Percentiles rank a stretch among this genome's conserved stretches.
These are phyloP conservation scores for Taiozyma onychis DNA, from an alignment of 1,139 yeast genomes.

Conservation along the genomic window DNA sequence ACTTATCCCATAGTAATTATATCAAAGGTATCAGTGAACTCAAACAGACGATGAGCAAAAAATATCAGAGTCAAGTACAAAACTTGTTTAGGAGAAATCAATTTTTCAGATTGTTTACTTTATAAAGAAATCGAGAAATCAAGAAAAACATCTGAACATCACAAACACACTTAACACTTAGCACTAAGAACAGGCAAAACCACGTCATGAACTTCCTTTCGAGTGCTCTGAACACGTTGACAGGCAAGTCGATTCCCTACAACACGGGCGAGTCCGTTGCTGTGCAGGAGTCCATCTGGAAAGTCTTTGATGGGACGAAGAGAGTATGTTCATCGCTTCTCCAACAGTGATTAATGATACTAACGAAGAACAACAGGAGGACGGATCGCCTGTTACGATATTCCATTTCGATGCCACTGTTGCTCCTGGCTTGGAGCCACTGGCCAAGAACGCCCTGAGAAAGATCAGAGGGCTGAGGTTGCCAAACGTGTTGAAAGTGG, in stretches of 20 bases:
- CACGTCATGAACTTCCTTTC: conserved; percentile 55
- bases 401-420: conserved; percentile 54
- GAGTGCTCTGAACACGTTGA: conserved; percentile 48
- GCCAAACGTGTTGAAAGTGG: conserved; percentile 68
- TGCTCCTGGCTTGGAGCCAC: conserved; percentile 31
- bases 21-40: too few relatives aligned
- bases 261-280: conserved; percentile 41
- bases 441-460: conserved; percentile 61
- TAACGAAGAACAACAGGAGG: conserved; percentile 23
- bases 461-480: conserved; percentile 64
- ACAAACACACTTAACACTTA: background rate
- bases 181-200: background rate
- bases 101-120: too few relatives aligned
- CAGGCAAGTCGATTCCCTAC: conserved; percentile 54
- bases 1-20: too few relatives aligned
- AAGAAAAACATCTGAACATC: background rate
- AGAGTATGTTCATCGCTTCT: conserved; percentile 18
- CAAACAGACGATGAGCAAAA: too few relatives aligned
- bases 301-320: conserved; percentile 34
- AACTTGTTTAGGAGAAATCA: too few relatives aligned
- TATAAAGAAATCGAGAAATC: background rate
- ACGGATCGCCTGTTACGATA: conserved; percentile 40
- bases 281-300: conserved; percentile 34
- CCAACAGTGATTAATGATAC: background rate
- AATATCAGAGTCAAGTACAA: too few relatives aligned